phyloP scores from a whole-genome alignment of 306 rosid species.

The Fagus crenata region DNA sequence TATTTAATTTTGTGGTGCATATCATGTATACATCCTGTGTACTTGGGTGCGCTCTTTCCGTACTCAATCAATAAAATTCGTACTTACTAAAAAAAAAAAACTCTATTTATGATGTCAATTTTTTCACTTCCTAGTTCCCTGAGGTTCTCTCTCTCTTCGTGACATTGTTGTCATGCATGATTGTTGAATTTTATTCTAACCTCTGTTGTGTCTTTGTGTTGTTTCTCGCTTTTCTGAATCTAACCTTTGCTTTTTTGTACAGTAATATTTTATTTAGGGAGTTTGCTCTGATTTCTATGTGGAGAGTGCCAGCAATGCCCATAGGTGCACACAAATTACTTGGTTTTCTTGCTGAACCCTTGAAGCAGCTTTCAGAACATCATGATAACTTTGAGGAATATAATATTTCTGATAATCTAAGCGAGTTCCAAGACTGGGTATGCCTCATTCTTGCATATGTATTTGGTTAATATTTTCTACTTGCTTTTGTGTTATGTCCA shows the following conservation, averaged over 20 bases:
- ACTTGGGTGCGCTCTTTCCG: too few species aligned
- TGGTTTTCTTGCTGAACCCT: slow-evolving; percentile 91
- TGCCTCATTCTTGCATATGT: slow-evolving; percentile 7
- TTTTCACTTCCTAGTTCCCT: background rate
- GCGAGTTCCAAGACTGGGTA: slow-evolving; percentile 98
- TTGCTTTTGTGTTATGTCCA: slow-evolving; percentile 21
- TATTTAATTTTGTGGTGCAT: too few species aligned
- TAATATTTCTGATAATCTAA: slow-evolving; percentile 64
- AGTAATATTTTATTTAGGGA: slow-evolving; percentile 95
- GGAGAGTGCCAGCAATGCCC: slow-evolving; percentile 97
- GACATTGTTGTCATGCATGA: slow-evolving; percentile 1
- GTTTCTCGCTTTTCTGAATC: slow-evolving; percentile 24
- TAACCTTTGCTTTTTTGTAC: slow-evolving; percentile 21
- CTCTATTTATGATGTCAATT: slow-evolving; percentile 5
- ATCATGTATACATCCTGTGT: too few species aligned
- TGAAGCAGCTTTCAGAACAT: slow-evolving; percentile 82
- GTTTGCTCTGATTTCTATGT: slow-evolving; percentile 92
- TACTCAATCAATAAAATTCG: too few species aligned
- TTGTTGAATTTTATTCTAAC: slow-evolving; percentile 11
- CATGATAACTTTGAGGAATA: slow-evolving; percentile 52
- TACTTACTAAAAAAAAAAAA: background rate
- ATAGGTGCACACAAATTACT: slow-evolving; percentile 88
- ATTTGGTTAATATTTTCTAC: slow-evolving; percentile 13
- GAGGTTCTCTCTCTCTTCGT: slow-evolving; percentile 3
- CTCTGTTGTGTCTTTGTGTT: slow-evolving; percentile 1